A percentile compares a stretch with the other conserved stretches of the same genome.
Conservation (phyloP, 2,329 filamentous ascomycete genomes). For the Periglandula ipomoeae region DNA sequence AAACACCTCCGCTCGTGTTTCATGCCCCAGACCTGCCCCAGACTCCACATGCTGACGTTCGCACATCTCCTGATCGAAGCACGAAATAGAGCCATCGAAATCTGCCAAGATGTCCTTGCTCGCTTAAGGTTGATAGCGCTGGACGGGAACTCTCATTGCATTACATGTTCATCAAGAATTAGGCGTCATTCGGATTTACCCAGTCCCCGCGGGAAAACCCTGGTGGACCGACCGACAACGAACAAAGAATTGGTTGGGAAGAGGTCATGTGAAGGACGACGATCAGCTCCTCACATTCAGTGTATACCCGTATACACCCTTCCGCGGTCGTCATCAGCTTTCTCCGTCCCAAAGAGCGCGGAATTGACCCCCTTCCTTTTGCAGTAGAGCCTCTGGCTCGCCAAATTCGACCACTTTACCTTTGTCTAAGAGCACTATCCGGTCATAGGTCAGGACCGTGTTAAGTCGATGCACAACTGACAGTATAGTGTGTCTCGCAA, state of each 20-base stretch:
- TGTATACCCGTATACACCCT: too few species aligned
- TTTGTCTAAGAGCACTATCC: slow-evolving; percentile 35
- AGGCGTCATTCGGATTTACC: too few species aligned
- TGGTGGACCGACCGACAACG: too few species aligned
- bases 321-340: not conserved
- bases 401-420: slow-evolving; percentile 31
- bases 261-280: too few species aligned
- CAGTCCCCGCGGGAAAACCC: too few species aligned
- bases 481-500: slow-evolving; percentile 39
- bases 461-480: slow-evolving; percentile 32
- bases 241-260: too few species aligned
- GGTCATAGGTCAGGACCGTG: slow-evolving; percentile 40
- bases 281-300: too few species aligned
- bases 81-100: too few species aligned
- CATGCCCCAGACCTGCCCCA: not conserved
- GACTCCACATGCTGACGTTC: not conserved
- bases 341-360: slow-evolving; percentile 1
- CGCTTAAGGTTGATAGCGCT: too few species aligned
- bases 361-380: not conserved
- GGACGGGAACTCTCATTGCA: too few species aligned
- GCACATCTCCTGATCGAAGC: not conserved
- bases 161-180: too few species aligned
- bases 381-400: not conserved
- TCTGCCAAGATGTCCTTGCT: too few species aligned
- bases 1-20: not conserved